Evolutionary conservation across 2,329 filamentous ascomycete genomes (phyloP).

Genomic region (Fusarium sp.): DNA sequence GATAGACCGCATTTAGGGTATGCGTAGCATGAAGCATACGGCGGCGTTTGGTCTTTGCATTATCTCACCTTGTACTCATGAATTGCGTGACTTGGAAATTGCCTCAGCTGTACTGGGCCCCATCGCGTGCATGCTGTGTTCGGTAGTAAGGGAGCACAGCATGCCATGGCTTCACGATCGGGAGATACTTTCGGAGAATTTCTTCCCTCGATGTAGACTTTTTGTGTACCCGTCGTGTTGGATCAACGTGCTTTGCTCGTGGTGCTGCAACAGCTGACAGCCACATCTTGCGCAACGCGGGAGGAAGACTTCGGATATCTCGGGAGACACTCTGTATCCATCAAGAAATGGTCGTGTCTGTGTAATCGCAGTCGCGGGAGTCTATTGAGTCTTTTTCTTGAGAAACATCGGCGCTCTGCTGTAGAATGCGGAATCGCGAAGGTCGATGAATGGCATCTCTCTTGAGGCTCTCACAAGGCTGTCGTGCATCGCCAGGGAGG

Average conservation of each 20-base stretch:
- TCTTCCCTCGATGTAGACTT: neutral
- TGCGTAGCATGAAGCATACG: constrained; percentile 12
- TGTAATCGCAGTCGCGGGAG: neutral
- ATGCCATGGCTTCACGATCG: neutral
- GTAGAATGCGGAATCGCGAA: neutral
- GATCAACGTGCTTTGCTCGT: neutral
- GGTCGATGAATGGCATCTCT: neutral
- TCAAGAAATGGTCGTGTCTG: neutral
- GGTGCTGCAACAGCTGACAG: neutral
- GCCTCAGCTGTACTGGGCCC: neutral
- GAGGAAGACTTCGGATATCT: neutral
- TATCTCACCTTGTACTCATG: neutral
- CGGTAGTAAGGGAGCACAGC: neutral
- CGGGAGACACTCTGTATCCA: neutral
- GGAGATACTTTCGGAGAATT: neutral
- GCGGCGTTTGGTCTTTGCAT: constrained; percentile 29
- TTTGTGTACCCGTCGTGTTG: neutral
- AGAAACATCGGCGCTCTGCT: neutral
- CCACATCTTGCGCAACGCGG: neutral
- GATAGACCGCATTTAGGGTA: constrained; percentile 21
- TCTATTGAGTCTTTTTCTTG: no score
- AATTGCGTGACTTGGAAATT: neutral
- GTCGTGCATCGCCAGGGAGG: neutral
- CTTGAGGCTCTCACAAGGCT: neutral
- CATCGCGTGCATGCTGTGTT: neutral